These are phyloP conservation scores for Hemileia vastatrix DNA, from an alignment of 1,284 basidiomycete genomes.

Conservation along the genomic window DNA sequence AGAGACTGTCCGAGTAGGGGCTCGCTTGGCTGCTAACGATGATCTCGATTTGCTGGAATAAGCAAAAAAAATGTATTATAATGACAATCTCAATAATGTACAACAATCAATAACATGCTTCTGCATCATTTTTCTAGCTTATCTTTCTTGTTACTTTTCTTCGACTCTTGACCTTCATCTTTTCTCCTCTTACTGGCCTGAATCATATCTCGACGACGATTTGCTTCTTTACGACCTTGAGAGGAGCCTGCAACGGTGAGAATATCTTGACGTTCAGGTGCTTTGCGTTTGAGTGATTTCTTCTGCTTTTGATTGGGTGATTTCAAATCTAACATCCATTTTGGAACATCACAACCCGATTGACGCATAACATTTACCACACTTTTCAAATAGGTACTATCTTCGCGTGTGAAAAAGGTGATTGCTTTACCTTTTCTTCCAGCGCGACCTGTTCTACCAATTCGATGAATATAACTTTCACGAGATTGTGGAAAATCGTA, in stretches of 20 bases:
- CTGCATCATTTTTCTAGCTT: too few species aligned
- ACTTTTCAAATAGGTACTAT: slow-evolving; percentile 81
- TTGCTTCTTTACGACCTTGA: slow-evolving; percentile 60
- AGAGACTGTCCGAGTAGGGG: too few species aligned
- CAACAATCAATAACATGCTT: too few species aligned
- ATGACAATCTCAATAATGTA: too few species aligned
- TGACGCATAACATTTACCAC: slow-evolving; percentile 89
- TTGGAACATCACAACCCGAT: slow-evolving; percentile 76
- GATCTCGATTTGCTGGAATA: too few species aligned
- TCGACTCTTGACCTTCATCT: too few species aligned
- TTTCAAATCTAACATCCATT: slow-evolving; percentile 71
- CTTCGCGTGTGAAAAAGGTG: slow-evolving; percentile 91
- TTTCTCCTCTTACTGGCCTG: slow-evolving; percentile 45
- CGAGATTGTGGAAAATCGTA: slow-evolving; percentile 80
- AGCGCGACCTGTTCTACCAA: slow-evolving; percentile 90
- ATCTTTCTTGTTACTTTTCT: too few species aligned
- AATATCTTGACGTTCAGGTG: slow-evolving; percentile 63
- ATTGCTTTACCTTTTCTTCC: slow-evolving; percentile 82
- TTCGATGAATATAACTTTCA: slow-evolving; percentile 89
- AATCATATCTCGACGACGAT: slow-evolving; percentile 44
- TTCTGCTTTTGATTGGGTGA: slow-evolving; percentile 56
- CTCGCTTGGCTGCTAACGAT: too few species aligned
- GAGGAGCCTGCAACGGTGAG: slow-evolving; percentile 61
- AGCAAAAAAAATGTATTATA: too few species aligned
- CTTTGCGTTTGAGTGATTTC: slow-evolving; percentile 64